phyloP scores from a whole-genome alignment of 352 stramenopile species.

The Ochromonadaceae sp. region DNA sequence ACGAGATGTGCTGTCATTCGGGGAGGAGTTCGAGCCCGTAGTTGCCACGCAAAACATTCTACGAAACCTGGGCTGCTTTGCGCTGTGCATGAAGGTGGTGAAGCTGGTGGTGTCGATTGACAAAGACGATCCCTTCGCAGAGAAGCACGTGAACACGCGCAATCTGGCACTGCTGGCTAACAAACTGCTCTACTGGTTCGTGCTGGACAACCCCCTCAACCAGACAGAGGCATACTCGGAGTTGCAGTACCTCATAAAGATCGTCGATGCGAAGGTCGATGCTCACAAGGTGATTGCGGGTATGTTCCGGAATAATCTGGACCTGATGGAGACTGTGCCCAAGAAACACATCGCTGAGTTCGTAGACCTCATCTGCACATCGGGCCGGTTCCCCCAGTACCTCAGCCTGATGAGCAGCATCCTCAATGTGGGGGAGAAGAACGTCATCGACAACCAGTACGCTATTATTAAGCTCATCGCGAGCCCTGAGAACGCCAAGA shows the following conservation, averaged over 20 bases:
- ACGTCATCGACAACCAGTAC: constrained; percentile 25
- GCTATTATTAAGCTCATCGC: constrained; percentile 16
- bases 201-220: constrained; percentile 25
- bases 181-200: constrained; percentile 25
- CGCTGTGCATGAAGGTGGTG: constrained; percentile 19
- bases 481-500: constrained; percentile 13
- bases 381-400: neutral
- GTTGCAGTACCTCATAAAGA: constrained; percentile 22
- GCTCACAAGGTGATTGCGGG: constrained; percentile 20
- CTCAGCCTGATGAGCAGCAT: constrained; percentile 22
- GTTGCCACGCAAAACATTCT: constrained; percentile 23
- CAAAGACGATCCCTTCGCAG: constrained; percentile 18
- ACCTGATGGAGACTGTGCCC: constrained; percentile 24
- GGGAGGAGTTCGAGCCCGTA: constrained; percentile 15
- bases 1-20: constrained; percentile 21
- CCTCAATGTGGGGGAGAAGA: constrained; percentile 7
- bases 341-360: constrained; percentile 22
- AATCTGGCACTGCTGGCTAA: constrained; percentile 11
- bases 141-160: constrained; percentile 8
- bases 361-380: constrained; percentile 18
- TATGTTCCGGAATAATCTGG: constrained; percentile 25
- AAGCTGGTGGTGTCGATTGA: constrained; percentile 14
- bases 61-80: constrained; percentile 25
- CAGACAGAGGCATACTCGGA: constrained; percentile 17
- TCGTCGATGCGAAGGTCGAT: constrained; percentile 21